Conservation (phyloP, 306 rosid species). For the Quercus suber region DNA sequence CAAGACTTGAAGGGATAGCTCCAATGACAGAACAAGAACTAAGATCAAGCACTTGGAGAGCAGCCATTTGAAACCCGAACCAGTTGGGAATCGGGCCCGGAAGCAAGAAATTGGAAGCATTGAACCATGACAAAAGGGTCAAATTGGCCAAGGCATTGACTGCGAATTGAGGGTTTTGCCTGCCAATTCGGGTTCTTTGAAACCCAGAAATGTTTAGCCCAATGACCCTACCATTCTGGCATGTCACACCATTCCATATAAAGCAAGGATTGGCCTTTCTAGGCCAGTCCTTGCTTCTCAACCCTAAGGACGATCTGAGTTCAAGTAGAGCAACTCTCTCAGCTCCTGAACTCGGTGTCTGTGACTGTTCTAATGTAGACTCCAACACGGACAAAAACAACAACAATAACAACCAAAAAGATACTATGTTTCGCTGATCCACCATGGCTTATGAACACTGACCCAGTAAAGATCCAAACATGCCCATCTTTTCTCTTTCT, state of each 20-base stretch:
- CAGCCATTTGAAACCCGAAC: conserved; percentile 53
- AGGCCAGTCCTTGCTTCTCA: conserved; percentile 89
- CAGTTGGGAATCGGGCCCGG: conserved; percentile 73
- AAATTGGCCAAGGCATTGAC: conserved; percentile 73
- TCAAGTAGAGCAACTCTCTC: conserved; percentile 61
- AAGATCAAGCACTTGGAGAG: conserved; percentile 74
- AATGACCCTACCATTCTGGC: conserved; percentile 72
- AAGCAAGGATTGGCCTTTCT: conserved; percentile 72
- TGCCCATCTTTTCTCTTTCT: conserved; percentile 22
- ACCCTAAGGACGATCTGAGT: conserved; percentile 77
- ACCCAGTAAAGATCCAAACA: conserved; percentile 42
- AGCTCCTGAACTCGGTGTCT: conserved; percentile 44
- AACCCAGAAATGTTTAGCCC: conserved; percentile 84
- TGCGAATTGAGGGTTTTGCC: conserved; percentile 63
- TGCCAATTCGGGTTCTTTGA: conserved; percentile 70
- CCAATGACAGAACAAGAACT: conserved; percentile 63
- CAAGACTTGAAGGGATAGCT: conserved; percentile 63
- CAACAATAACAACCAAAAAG: conserved; percentile 36
- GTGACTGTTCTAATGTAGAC: conserved; percentile 67
- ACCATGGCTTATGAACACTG: conserved; percentile 41
- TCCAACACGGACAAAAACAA: conserved; percentile 39
- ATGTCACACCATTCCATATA: conserved; percentile 60
- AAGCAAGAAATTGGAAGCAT: conserved; percentile 78
- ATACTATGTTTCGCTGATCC: conserved; percentile 41
- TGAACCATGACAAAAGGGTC: conserved; percentile 57